Percentiles rank a stretch among this genome's conserved stretches.
Conservation (phyloP, 805 yeast species). For the Wickerhamomyces ciferrii region DNA sequence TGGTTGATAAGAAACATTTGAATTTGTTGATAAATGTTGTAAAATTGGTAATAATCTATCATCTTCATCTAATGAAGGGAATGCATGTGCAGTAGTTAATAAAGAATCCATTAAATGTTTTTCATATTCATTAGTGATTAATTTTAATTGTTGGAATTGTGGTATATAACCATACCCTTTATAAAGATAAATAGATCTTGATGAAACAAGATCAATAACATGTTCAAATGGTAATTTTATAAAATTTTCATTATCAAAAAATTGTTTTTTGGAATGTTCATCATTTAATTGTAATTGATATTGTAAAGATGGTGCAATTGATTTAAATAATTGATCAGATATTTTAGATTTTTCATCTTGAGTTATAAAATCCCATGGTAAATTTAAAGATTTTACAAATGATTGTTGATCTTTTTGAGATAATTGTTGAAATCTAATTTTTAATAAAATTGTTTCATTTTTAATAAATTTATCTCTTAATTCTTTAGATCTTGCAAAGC, state of each 20-base stretch:
- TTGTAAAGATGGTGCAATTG: conserved; percentile 38
- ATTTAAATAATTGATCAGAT: conserved; percentile 44
- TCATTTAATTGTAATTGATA: conserved; percentile 34
- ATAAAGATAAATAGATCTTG: conserved; percentile 62
- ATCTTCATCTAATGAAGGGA: conserved; percentile 87
- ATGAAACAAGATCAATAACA: conserved; percentile 70
- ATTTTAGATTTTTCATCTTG: conserved; percentile 54
- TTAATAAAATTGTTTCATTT: conserved; percentile 72
- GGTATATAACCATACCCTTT: conserved; percentile 84
- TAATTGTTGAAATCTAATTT: conserved; percentile 60
- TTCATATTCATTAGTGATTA: conserved; percentile 64
- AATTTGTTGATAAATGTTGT: conserved; percentile 70
- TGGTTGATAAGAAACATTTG: conserved; percentile 32
- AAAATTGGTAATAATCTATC: conserved; percentile 83
- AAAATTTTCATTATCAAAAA: conserved; percentile 56
- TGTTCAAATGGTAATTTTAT: conserved; percentile 86
- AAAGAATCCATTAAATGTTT: conserved; percentile 42
- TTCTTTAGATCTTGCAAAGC: conserved; percentile 85
- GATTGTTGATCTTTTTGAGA: conserved; percentile 62
- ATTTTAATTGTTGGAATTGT: conserved; percentile 66
- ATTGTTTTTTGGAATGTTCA: conserved; percentile 37
- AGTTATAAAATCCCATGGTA: conserved; percentile 68
- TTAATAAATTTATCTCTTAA: conserved; percentile 72
- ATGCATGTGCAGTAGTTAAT: conserved; percentile 63
- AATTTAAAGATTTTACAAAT: conserved; percentile 59